Base-by-base conservation (phyloP, 257 asterid genomes). In the Vinca minor region DNA sequence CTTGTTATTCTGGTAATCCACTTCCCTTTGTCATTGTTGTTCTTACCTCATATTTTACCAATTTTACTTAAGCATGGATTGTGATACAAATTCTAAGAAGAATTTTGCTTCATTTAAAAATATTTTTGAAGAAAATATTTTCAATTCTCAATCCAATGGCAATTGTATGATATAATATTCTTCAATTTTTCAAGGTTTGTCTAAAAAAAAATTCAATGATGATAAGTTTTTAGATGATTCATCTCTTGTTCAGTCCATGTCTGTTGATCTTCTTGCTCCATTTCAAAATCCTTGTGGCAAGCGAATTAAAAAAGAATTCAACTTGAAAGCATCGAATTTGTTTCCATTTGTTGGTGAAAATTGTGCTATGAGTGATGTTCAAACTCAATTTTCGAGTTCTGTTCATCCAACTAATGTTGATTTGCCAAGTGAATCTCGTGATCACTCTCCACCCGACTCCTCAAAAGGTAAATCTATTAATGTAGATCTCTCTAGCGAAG, bases 251-350 rank as follows among this genome's bases (percentile, higher is more conserved):
- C 54, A 72, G 56, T 50, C 65, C 48, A 69, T 32, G 8, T 79
- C n/a, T n/a, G n/a, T n/a, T n/a, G n/a, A n/a, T n/a, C n/a, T 80
- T 0, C 79, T 77, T 55, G 84, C 80, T 53, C 84, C 85, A 6
- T 74, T 81, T 59, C 79, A 75, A 60, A n/a, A n/a, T n/a, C n/a
- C n/a, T n/a, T n/a, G n/a, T n/a, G n/a, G n/a, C n/a, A 68, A 48
- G 25, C 65, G 36, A 21, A 28, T 66, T 57, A n/a, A 64, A 71
- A 12, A 65, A 68, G 15, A 36, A n/a, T 52, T 52, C 25, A 35
- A 52, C 59, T 11, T 75, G 59, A 46, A 38, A 59, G 8, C 20
- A 23, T 38, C 47, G 12, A 34, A 5, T 4, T 8, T 31, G 10
- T 59, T 34, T 36, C 21, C 9, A 12, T 62, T 17, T 21, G 41